Base-by-base conservation (phyloP, 805 yeast species). In the Spencermartinsiella europaea region DNA sequence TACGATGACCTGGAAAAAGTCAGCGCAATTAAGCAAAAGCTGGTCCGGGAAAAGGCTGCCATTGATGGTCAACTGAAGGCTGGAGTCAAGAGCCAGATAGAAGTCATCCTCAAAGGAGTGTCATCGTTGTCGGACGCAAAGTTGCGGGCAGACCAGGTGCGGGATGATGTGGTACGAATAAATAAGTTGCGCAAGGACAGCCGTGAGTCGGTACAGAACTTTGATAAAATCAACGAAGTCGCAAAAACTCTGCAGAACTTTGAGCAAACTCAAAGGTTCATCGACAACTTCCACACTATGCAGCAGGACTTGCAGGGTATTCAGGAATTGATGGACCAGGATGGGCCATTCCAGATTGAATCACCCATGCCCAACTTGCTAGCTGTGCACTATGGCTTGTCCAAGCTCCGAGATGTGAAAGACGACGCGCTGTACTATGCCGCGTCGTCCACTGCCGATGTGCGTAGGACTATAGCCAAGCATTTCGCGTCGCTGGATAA, bases 61-160 rank as follows among this genome's bases (percentile, higher is more conserved):
- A 70, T 88, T 10, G 96, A 87, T 55, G 71, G 82, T 40, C 91
- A 88, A 60, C 69, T 91, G 52, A 79, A 77, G 56, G 67, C 83
- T 35, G 84, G 83, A 42, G 77, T 87, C n/a, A 79, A 77, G 58
- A 73, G 73, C 34, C 87, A 81, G 54, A 75, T 79, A 47, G 80
- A 77, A 38, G 66, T 76, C 5, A 75, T 85, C 1, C 65, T 77
- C 53, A 68, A 53, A 61, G 55, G 66, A 28, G 46, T 69, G 61
- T 48, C 60, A 61, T 41, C 66, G 51, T 51, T 67, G 41, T 54
- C 52, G 12, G 57, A 61, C 17, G 70, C 76, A 34, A 72, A 74
- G 48, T 56, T 56, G 4, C 66, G 65, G 39, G 65, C 75, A 42
- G 66, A 63, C 28, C 64, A 60, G 38, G 64, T 76, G 38, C 48